These are phyloP conservation scores for Clonostachys chloroleuca DNA, from an alignment of 2,329 filamentous ascomycete species.

Conservation along the genomic window DNA sequence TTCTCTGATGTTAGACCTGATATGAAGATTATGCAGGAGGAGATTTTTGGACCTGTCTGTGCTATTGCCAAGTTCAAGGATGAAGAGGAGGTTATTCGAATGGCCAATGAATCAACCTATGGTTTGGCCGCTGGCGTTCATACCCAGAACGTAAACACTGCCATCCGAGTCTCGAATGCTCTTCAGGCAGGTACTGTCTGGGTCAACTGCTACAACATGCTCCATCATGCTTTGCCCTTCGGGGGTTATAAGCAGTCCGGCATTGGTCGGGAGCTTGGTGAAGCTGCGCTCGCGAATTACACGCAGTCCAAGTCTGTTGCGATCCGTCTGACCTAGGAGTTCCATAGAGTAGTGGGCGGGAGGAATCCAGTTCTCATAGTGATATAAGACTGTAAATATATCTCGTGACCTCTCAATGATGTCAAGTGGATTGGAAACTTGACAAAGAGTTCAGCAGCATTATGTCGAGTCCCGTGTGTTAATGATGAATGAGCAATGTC, in stretches of 20 bases:
- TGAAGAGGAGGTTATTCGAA: conserved; percentile 68
- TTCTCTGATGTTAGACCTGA: conserved; percentile 72
- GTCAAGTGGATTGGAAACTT: too few relatives aligned
- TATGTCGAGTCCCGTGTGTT: too few relatives aligned
- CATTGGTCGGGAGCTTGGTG: conserved; percentile 72
- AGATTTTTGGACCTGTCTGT: conserved; percentile 84
- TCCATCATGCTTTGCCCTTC: conserved; percentile 55
- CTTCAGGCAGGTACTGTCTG: conserved; percentile 63
- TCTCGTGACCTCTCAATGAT: too few relatives aligned
- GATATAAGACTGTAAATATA: too few relatives aligned
- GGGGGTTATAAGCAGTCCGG: conserved; percentile 77
- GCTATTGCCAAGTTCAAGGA: conserved; percentile 77
- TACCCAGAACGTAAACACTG: conserved; percentile 74
- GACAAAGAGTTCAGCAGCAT: too few relatives aligned
- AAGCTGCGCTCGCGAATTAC: conserved; percentile 63
- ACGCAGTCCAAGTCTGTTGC: conserved; percentile 64
- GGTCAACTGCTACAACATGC: conserved; percentile 31
- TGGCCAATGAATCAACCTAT: conserved; percentile 70
- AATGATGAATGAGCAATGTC: too few relatives aligned
- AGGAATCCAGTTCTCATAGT: too few relatives aligned
- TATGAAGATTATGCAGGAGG: conserved; percentile 85
- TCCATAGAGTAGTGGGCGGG: too few relatives aligned
- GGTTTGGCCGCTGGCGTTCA: conserved; percentile 76
- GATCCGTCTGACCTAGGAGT: conserved; percentile 27
- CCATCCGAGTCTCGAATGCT: conserved; percentile 68